Evolutionary conservation across 2,329 filamentous ascomycete species (phyloP).

Genomic region (Diaporthe batatas): DNA sequence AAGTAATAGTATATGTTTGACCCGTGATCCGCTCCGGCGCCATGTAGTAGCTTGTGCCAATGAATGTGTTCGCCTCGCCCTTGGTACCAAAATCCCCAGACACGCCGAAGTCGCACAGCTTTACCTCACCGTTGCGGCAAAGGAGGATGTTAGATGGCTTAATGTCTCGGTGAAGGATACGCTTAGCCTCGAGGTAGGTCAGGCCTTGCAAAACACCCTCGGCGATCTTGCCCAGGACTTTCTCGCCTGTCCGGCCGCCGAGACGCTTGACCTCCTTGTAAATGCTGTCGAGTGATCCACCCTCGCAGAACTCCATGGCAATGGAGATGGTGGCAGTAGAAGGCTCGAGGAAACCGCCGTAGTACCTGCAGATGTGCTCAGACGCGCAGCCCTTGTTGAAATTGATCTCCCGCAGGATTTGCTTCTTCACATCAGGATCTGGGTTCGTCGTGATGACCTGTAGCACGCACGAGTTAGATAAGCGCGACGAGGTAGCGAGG

Average conservation of each 20-base stretch:
- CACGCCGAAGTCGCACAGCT: constrained; percentile 98
- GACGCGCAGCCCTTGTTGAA: constrained; percentile 99
- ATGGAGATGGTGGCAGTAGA: constrained; percentile 98
- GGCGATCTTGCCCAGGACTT: constrained; percentile 95
- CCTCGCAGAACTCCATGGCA: constrained; percentile 99
- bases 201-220: constrained; percentile 94
- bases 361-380: constrained; percentile 96
- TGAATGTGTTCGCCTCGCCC: constrained; percentile 98
- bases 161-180: constrained; percentile 99
- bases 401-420: constrained; percentile 94
- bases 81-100: constrained; percentile 98
- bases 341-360: constrained; percentile 95
- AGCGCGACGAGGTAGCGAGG: constrained; percentile 43
- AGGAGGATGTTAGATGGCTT: constrained; percentile 98
- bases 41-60: constrained; percentile 99
- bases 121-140: constrained; percentile 92
- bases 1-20: constrained; percentile 98
- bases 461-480: background rate
- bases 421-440: constrained; percentile 97
- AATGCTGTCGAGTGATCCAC: constrained; percentile 94
- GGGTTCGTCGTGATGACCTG: constrained; percentile 98
- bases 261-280: constrained; percentile 98
- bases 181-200: constrained; percentile 93
- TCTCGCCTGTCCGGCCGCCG: constrained; percentile 94
- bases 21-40: constrained; percentile 97